Evolutionary conservation across 768 basidiomycete species (phyloP).

Genomic region (Boletus edulis): DNA sequence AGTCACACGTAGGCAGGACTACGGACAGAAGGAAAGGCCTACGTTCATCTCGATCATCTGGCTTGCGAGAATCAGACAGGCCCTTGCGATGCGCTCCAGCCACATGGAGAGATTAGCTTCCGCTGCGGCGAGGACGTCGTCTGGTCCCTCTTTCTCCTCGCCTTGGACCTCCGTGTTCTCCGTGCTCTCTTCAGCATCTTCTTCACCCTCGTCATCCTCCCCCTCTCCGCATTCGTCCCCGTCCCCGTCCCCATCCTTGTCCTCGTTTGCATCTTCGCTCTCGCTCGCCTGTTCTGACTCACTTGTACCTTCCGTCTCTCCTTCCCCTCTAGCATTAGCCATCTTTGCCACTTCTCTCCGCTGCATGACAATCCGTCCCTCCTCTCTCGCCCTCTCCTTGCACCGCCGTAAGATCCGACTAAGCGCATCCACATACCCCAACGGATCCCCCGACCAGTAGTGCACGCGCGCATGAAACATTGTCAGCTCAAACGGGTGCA

Average conservation of each 20-base stretch:
- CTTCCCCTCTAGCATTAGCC: not conserved
- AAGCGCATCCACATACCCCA: conserved; percentile 78
- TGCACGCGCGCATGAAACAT: conserved; percentile 72
- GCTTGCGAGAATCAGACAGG: conserved; percentile 77
- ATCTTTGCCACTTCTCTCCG: conserved; percentile 1
- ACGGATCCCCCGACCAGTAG: conserved; percentile 81
- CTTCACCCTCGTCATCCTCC: not conserved
- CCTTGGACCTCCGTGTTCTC: not conserved
- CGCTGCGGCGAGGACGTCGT: conserved; percentile 23
- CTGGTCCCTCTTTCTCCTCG: conserved; percentile 4
- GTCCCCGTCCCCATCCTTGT: not conserved
- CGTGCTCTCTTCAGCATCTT: not conserved
- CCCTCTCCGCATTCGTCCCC: not conserved
- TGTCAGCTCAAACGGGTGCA: conserved; percentile 48
- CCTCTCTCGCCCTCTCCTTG: conserved; percentile 45
- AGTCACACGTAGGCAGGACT: not conserved
- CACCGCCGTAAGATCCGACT: conserved; percentile 61
- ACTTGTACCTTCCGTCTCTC: not conserved
- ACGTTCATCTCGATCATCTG: conserved; percentile 88
- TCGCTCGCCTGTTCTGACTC: not conserved
- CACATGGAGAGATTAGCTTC: conserved; percentile 60
- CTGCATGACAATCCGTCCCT: conserved; percentile 16
- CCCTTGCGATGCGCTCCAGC: conserved; percentile 74
- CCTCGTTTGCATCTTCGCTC: conserved; percentile 23
- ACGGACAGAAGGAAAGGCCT: conserved; percentile 1